Conservation (phyloP, 164 flowering plant species). For the Aristolochia californica region DNA sequence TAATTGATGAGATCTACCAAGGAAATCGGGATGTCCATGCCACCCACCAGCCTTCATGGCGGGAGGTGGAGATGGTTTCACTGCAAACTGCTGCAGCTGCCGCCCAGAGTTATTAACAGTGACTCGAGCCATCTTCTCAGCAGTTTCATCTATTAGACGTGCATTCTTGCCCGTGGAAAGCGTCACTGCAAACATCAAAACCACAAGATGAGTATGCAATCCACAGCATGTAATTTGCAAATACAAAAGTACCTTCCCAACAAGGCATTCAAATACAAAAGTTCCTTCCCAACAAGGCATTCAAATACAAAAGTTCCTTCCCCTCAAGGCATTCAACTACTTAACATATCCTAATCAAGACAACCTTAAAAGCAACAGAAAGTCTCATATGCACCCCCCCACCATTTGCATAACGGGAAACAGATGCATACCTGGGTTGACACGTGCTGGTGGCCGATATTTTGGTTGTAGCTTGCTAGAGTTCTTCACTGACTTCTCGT, state of each 20-base stretch:
- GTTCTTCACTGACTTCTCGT: slow-evolving; percentile 34
- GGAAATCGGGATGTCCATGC: slow-evolving; percentile 15
- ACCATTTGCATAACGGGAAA: too few relatives aligned
- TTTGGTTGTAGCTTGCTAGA: slow-evolving; percentile 34
- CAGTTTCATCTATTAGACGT: slow-evolving; percentile 25
- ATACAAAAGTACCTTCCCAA: too few relatives aligned
- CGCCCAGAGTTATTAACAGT: slow-evolving; percentile 13
- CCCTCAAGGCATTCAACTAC: too few relatives aligned
- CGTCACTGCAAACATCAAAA: background rate
- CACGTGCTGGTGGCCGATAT: slow-evolving; percentile 48
- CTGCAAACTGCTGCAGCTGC: slow-evolving; percentile 6
- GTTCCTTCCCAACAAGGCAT: too few relatives aligned
- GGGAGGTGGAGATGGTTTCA: slow-evolving; percentile 2
- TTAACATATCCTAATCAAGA: too few relatives aligned
- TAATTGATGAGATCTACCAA: slow-evolving; percentile 36
- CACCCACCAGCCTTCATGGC: slow-evolving; percentile 9
- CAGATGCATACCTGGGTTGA: too few relatives aligned
- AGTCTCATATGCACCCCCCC: too few relatives aligned
- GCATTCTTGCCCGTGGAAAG: background rate
- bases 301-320: too few relatives aligned
- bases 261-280: too few relatives aligned
- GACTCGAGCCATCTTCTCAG: slow-evolving; percentile 51
- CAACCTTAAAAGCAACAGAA: too few relatives aligned
- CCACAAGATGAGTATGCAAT: too few relatives aligned
- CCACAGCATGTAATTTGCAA: too few relatives aligned